These are phyloP conservation scores for Ustilago hordei DNA, from an alignment of 1,284 basidiomycete species.

Conservation along the genomic window DNA sequence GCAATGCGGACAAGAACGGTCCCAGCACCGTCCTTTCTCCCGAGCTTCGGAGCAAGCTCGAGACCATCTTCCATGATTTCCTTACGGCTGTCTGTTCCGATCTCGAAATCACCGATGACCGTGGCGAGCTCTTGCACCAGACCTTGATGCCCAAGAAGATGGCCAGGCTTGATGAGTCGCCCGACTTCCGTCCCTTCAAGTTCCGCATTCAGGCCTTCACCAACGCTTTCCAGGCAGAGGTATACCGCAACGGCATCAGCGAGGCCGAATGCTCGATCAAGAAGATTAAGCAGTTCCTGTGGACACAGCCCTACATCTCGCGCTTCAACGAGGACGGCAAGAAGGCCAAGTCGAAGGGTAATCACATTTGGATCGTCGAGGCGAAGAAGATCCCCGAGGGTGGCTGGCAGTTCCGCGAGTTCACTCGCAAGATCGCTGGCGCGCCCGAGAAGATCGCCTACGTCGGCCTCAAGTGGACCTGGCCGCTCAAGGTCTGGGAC, in stretches of 20 bases:
- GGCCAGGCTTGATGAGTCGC: constrained; percentile 76
- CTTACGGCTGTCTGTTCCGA: constrained; percentile 90
- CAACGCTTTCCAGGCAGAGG: constrained; percentile 93
- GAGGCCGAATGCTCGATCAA: constrained; percentile 74
- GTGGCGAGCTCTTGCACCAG: constrained; percentile 97
- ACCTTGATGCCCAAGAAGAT: constrained; percentile 85
- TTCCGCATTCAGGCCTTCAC: constrained; percentile 99
- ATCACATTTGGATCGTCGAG: constrained; percentile 99
- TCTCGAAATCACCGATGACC: constrained; percentile 88
- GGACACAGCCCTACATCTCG: constrained; percentile 90
- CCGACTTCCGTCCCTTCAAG: constrained; percentile 98
- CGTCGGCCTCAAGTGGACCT: constrained; percentile 82
- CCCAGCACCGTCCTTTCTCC: constrained; percentile 32
- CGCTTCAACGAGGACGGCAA: constrained; percentile 98
- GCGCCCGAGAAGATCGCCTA: constrained; percentile 75
- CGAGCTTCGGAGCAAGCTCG: constrained; percentile 84
- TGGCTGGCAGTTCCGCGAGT: constrained; percentile 89
- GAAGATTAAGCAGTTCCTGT: constrained; percentile 90
- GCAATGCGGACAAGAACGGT: constrained; percentile 32
- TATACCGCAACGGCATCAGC: constrained; percentile 73
- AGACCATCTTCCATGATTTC: constrained; percentile 90
- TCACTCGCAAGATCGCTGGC: constrained; percentile 74
- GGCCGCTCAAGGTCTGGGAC: constrained; percentile 96
- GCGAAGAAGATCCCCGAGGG: constrained; percentile 84
- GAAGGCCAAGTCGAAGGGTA: constrained; percentile 99